Conservation (phyloP, 169 alveolate species). For the Cryptosporidium sp. region DNA sequence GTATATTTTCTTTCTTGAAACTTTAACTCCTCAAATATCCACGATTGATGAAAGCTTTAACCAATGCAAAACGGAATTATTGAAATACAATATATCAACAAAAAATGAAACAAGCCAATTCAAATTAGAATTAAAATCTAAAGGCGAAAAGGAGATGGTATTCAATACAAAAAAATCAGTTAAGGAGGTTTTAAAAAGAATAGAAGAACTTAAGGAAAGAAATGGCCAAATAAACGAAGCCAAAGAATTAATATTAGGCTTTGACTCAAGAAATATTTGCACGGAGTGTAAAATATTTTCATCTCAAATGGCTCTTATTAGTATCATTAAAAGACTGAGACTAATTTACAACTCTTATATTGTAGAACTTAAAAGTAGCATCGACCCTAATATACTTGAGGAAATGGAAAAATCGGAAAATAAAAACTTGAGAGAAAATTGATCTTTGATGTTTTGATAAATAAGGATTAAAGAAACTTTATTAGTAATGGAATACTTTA, state of each 20-base stretch:
- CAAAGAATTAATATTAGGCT: background rate
- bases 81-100: background rate
- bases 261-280: conserved; percentile 22
- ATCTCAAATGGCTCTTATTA: conserved; percentile 49
- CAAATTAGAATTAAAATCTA: background rate
- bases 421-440: background rate
- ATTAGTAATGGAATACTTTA: background rate
- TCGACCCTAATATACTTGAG: background rate
- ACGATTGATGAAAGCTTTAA: conserved; percentile 13
- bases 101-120: conserved; percentile 18
- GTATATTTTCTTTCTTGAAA: background rate
- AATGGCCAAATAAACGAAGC: background rate
- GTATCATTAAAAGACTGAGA: conserved; percentile 13
- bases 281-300: conserved; percentile 24
- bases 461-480: background rate
- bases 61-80: conserved; percentile 9
- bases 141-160: conserved; percentile 5
- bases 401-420: conserved; percentile 2
- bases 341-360: background rate
- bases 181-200: background rate
- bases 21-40: conserved; percentile 14
- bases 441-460: background rate
- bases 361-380: background rate
- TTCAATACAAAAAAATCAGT: conserved; percentile 17
- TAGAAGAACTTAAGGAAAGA: background rate